phyloP scores from a whole-genome alignment of 2,329 filamentous ascomycete genomes.

The Lachnellula arida region DNA sequence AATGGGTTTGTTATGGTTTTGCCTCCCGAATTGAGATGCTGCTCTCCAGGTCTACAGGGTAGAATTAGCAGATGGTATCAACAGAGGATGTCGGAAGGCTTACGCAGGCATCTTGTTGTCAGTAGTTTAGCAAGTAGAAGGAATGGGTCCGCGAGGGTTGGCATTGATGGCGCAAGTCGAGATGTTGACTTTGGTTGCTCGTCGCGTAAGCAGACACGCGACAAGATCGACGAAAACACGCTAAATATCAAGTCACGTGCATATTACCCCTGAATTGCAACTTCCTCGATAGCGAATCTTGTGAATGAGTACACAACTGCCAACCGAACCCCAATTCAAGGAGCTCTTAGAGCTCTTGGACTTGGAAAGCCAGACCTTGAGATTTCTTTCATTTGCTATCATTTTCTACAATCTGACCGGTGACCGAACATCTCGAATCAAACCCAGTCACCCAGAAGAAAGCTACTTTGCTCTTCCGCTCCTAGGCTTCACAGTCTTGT shows the following conservation, averaged over 20 bases:
- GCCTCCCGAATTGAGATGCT: conserved; percentile 42
- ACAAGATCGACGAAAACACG: neutral
- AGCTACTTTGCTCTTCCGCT: too few relatives aligned
- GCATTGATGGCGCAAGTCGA: conserved; percentile 11
- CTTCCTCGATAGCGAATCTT: neutral
- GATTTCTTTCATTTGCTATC: too few relatives aligned
- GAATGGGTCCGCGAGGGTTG: neutral
- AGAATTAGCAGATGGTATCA: conserved; percentile 9
- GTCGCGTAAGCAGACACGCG: conserved; percentile 9
- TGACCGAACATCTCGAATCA: too few relatives aligned
- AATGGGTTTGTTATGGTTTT: conserved; percentile 70
- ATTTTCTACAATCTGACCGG: too few relatives aligned
- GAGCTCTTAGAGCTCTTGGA: too few relatives aligned
- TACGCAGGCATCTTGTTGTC: conserved; percentile 44
- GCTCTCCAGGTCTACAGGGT: conserved; percentile 58
- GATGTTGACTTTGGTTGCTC: conserved; percentile 7
- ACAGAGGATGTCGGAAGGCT: conserved; percentile 18
- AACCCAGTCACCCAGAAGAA: too few relatives aligned
- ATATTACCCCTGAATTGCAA: neutral
- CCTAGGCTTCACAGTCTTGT: too few relatives aligned
- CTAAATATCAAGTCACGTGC: neutral
- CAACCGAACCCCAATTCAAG: too few relatives aligned
- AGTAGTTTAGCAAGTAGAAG: conserved; percentile 7
- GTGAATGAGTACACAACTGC: too few relatives aligned
- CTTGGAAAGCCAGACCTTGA: too few relatives aligned